Percentiles rank a stretch among this genome's conserved stretches.
Evolutionary conservation across 345 rosid species (phyloP).

Genomic region (Brassica juncea): DNA sequence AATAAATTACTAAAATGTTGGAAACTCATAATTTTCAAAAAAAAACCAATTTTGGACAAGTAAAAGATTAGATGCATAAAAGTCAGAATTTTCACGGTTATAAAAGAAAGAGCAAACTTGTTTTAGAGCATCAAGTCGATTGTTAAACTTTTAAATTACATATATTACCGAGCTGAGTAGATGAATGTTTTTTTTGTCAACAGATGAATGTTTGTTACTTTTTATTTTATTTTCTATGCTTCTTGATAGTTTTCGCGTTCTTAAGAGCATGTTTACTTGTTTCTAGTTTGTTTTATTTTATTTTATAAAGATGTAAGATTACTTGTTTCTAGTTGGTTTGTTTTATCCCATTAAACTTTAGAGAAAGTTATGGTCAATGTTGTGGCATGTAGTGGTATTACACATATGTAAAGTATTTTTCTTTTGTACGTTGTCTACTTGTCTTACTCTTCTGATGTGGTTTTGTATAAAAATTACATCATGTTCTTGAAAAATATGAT

Average conservation of each 20-base stretch:
- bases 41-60: neutral
- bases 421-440: neutral
- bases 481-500: too few relatives aligned
- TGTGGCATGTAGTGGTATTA: neutral
- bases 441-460: conserved; percentile 4
- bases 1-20: neutral
- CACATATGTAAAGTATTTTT: neutral
- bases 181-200: neutral
- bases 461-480: too few relatives aligned
- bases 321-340: neutral
- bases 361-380: neutral
- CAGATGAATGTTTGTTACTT: too few relatives aligned
- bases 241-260: neutral
- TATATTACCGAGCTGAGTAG: neutral
- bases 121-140: neutral
- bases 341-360: neutral
- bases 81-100: neutral
- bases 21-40: neutral
- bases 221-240: neutral
- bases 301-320: neutral
- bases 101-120: neutral
- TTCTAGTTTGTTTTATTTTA: neutral
- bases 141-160: neutral
- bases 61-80: neutral
- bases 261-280: neutral